Evolutionary conservation across 805 yeast species (phyloP).

Genomic region (Candida corydali): DNA sequence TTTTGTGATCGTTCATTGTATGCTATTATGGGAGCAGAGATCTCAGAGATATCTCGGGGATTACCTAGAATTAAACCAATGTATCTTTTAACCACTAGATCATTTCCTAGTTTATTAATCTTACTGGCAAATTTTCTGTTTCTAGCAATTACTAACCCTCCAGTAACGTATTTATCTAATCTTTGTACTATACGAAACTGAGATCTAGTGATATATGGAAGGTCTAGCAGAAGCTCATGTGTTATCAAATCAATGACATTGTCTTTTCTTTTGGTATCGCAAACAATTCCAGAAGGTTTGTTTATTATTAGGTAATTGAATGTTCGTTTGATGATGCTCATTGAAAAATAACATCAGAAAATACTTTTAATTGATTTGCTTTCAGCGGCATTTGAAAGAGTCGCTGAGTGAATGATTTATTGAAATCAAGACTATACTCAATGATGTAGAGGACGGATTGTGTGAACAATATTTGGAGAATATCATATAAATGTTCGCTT

Average conservation of each 20-base stretch:
- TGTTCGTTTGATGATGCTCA: slow-evolving; percentile 14
- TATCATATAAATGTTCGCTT: no score
- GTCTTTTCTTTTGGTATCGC: slow-evolving; percentile 11
- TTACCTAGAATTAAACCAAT: slow-evolving; percentile 14
- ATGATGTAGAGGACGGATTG: no score
- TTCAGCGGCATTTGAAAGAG: no score
- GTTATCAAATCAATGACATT: slow-evolving; percentile 1
- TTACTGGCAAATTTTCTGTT: slow-evolving; percentile 14
- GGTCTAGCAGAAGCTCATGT: not conserved
- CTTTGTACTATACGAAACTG: slow-evolving; percentile 17
- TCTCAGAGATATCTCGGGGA: slow-evolving; percentile 11
- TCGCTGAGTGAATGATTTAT: no score
- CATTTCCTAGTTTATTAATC: slow-evolving; percentile 6
- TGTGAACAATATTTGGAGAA: no score
- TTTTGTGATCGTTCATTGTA: not conserved
- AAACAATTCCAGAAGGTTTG: slow-evolving; percentile 18
- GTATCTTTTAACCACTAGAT: slow-evolving; percentile 13
- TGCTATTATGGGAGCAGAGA: slow-evolving; percentile 12
- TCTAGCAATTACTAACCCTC: slow-evolving; percentile 19
- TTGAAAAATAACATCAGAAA: no score
- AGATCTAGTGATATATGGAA: not conserved
- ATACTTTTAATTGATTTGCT: no score
- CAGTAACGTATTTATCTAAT: slow-evolving; percentile 21
- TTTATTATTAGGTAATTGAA: slow-evolving; percentile 17
- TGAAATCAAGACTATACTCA: no score